Conservation (phyloP, 106 monocot species). For the Ottelia alismoides region DNA sequence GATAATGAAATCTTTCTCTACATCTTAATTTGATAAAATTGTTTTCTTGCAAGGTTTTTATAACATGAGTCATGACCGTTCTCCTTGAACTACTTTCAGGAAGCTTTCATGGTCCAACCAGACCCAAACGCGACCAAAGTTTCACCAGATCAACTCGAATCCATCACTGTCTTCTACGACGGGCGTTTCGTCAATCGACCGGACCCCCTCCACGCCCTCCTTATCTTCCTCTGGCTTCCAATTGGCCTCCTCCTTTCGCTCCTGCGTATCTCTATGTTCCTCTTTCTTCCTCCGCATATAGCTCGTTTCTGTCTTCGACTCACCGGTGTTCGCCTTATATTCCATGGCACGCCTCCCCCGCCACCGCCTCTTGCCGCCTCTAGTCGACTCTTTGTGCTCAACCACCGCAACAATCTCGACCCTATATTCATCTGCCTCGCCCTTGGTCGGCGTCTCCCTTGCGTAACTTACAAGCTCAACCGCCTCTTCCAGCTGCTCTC, state of each 20-base stretch:
- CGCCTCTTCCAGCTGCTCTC: constrained; percentile 46
- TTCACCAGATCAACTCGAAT: constrained; percentile 23
- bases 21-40: no score
- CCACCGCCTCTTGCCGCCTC: constrained; percentile 25
- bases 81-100: no score
- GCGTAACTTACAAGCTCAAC: constrained; percentile 77
- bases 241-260: constrained; percentile 61
- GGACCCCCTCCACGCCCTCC: constrained; percentile 31
- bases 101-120: constrained; percentile 60
- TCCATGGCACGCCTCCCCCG: constrained; percentile 48
- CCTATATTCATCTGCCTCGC: constrained; percentile 68
- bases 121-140: constrained; percentile 28
- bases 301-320: constrained; percentile 48
- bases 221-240: constrained; percentile 65
- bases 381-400: constrained; percentile 68
- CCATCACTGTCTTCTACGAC: constrained; percentile 59
- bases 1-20: no score
- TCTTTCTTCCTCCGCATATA: constrained; percentile 30
- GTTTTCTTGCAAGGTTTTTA: no score
- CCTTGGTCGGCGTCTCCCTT: constrained; percentile 51
- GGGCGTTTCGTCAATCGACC: constrained; percentile 78
- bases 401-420: constrained; percentile 87
- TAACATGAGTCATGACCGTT: no score
- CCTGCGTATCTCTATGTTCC: constrained; percentile 69
- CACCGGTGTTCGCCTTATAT: constrained; percentile 49